Conservation (phyloP, 1,139 yeast genomes). For the Groenewaldozyma auringiensis region DNA sequence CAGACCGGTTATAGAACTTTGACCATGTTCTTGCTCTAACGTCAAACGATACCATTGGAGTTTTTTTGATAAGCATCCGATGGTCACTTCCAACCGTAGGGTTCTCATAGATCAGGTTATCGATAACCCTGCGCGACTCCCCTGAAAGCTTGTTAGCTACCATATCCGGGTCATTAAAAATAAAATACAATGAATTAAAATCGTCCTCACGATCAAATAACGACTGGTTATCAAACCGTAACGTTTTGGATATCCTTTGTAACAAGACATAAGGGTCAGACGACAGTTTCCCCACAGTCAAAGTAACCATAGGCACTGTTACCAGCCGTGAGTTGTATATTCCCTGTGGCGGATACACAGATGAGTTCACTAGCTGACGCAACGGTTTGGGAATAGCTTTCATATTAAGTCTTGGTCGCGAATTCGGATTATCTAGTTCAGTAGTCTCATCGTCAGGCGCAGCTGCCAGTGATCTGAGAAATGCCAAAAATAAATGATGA, state of each 20-base stretch:
- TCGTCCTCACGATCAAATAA: constrained; percentile 71
- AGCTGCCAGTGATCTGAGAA: constrained; percentile 57
- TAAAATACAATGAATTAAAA: constrained; percentile 62
- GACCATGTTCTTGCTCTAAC: constrained; percentile 38
- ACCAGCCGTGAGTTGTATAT: constrained; percentile 37
- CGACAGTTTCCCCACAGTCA: constrained; percentile 57
- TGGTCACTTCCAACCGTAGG: constrained; percentile 24
- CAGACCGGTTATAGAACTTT: constrained; percentile 31
- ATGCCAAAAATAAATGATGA: constrained; percentile 71
- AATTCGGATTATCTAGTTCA: constrained; percentile 1
- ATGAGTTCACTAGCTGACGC: constrained; percentile 51
- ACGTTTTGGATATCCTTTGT: constrained; percentile 54
- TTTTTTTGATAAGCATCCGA: constrained; percentile 22
- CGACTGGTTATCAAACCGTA: constrained; percentile 64
- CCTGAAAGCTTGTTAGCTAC: constrained; percentile 60
- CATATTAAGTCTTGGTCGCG: background rate
- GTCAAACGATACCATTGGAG: constrained; percentile 29
- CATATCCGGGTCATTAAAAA: constrained; percentile 57
- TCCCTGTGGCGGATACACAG: constrained; percentile 30
- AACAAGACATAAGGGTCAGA: constrained; percentile 49
- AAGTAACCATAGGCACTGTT: constrained; percentile 60
- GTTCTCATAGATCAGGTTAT: constrained; percentile 36
- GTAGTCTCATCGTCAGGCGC: constrained; percentile 5
- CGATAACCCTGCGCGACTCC: constrained; percentile 64
- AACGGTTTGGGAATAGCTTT: constrained; percentile 17